Evolutionary conservation across 2,329 filamentous ascomycete genomes (phyloP), one percentile per base, ranked within the genome.

Genomic region (Fusarium sp.): DNA sequence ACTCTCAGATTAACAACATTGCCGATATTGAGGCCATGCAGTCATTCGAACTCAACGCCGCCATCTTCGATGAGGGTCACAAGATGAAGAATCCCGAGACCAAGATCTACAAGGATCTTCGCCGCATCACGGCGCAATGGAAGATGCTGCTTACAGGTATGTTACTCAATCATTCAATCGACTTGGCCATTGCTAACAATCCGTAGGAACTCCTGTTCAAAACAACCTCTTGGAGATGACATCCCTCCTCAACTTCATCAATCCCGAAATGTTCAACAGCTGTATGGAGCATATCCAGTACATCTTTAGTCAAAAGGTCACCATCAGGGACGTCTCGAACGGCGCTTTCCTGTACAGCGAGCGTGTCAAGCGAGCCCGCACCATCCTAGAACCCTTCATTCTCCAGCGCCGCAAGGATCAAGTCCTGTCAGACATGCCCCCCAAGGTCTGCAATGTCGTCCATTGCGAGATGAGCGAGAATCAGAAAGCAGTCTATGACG

Each of bases 211-310:
- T 0, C 97, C 97, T 0, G 88, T 99, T 2, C 94, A 97, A 81
- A 97, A 99, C 84, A 98, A 98, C 81, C 86, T 99, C 22, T 92
- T 96, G 80, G 97, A 99, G 84, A 90, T 99, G 78, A 93, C 95
- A 45, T 94, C 95, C 3, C 89, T 99, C 15, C 89, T 99, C 14
- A 94, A 93, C n/a, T 98, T 99, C 80, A 95, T 99, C 78, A 93
- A 98, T 82, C 97, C 97, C 0, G 85, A 90, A 9, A 89, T 98
- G 38, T 99, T 99, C 81, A 86, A 90, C 11, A 89, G 92, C 38
- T 91, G 93, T 72, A 91, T 93, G 77, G 92, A 97, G 10, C 91
- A 95, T 70, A 88, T 99, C n/a, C 88, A 93, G 66, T 93, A 91
- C 62, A 93, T 98, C 57, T 99, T 99, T 85, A 95, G 94, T 75